Evolutionary conservation across 176 grass and related monocot species (phyloP).

Genomic region (Coix lacrymajobi): DNA sequence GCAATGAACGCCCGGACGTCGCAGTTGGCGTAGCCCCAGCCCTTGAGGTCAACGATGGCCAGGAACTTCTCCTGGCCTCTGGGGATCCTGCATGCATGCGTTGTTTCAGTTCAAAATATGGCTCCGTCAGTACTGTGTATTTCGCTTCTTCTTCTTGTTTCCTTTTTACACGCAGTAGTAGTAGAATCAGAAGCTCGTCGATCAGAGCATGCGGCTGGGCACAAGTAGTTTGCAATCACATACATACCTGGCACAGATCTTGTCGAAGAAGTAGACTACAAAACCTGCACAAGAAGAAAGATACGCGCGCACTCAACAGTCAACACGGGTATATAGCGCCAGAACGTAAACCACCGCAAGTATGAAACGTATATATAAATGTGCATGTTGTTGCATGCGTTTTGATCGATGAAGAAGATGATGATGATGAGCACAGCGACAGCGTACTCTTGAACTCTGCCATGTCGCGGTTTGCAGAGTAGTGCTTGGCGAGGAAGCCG

Average conservation of each 20-base stretch:
- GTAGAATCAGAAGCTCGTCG: no score
- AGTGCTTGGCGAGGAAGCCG: slow-evolving; percentile 53
- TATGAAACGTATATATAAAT: no score
- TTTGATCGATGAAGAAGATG: no score
- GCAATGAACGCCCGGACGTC: neutral
- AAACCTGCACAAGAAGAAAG: slow-evolving; percentile 33
- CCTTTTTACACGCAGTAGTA: no score
- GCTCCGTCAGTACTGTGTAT: no score
- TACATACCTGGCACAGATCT: slow-evolving; percentile 57
- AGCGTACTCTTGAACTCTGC: slow-evolving; percentile 51
- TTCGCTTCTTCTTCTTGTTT: neutral
- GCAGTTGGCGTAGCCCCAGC: slow-evolving; percentile 13
- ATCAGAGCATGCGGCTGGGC: no score
- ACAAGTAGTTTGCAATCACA: no score
- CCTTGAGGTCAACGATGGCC: neutral
- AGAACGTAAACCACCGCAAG: neutral
- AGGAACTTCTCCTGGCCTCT: slow-evolving; percentile 12
- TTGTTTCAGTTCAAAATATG: neutral
- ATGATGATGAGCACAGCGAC: no score
- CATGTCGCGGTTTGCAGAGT: slow-evolving; percentile 52
- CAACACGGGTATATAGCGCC: no score
- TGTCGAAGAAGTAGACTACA: slow-evolving; percentile 58
- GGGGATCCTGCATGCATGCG: neutral
- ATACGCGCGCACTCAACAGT: no score
- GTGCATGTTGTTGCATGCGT: no score